These are phyloP conservation scores for Gossypium bickii DNA, from an alignment of 345 rosid species.

Conservation along the genomic window DNA sequence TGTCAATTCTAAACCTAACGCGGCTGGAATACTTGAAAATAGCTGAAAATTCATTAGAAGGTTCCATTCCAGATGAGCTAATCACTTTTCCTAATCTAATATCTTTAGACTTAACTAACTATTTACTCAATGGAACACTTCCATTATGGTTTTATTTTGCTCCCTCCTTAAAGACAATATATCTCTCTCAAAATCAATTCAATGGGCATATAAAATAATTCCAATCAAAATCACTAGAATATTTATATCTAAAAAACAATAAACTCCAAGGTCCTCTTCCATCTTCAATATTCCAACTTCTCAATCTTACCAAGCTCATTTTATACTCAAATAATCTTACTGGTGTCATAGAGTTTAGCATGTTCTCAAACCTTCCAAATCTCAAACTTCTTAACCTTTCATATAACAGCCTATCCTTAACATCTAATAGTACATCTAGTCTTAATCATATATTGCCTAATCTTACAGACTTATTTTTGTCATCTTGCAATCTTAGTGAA, in stretches of 20 bases:
- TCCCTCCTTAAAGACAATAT: too few species aligned
- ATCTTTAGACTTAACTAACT: too few species aligned
- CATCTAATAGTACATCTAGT: background rate
- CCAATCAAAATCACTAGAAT: background rate
- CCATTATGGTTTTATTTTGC: too few species aligned
- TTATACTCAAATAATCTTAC: background rate
- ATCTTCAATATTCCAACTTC: slow-evolving; percentile 12
- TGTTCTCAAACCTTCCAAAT: slow-evolving; percentile 19
- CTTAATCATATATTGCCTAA: too few species aligned
- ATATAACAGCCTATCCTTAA: background rate
- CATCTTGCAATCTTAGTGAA: too few species aligned
- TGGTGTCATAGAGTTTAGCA: background rate
- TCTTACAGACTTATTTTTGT: too few species aligned
- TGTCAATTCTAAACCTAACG: background rate
- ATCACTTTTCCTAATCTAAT: background rate
- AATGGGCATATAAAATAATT: background rate
- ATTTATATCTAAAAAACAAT: too few species aligned
- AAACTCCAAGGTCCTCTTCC: too few species aligned
- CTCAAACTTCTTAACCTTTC: slow-evolving; percentile 6
- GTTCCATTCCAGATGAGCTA: slow-evolving; percentile 18
- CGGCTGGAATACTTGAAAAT: background rate
- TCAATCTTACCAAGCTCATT: background rate
- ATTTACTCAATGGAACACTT: too few species aligned
- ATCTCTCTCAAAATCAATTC: too few species aligned
- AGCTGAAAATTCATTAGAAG: background rate